Evolutionary conservation across 2,329 filamentous ascomycete species (phyloP).

Genomic region (Akanthomyces uredinophilus): DNA sequence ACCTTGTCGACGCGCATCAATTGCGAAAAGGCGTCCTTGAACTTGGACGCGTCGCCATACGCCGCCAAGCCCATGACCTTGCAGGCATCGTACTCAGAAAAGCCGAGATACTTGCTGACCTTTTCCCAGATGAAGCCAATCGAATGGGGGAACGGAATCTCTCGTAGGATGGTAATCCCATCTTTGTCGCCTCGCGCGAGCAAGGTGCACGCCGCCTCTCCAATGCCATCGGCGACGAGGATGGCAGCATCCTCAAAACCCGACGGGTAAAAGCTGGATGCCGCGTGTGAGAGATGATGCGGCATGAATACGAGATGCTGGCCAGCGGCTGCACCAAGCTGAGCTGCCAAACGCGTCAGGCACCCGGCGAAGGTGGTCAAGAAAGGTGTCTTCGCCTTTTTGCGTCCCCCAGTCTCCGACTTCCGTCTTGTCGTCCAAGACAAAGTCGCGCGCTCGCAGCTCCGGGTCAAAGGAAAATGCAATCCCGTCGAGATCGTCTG

Average conservation of each 20-base stretch:
- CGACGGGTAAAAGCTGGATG: slow-evolving; percentile 8
- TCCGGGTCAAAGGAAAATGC: slow-evolving; percentile 7
- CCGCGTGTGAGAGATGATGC: slow-evolving; percentile 8
- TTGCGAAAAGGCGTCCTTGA: background rate
- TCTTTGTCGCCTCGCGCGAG: slow-evolving; percentile 16
- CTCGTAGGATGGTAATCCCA: slow-evolving; percentile 18
- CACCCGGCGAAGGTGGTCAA: background rate
- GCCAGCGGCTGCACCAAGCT: background rate
- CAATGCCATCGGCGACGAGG: slow-evolving; percentile 10
- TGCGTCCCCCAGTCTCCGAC: slow-evolving; percentile 6
- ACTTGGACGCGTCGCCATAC: slow-evolving; percentile 1
- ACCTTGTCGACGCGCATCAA: background rate
- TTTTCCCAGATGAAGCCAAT: slow-evolving; percentile 10
- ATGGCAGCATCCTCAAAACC: slow-evolving; percentile 1
- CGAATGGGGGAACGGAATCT: slow-evolving; percentile 2
- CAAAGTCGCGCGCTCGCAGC: background rate
- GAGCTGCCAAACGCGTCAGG: slow-evolving; percentile 1
- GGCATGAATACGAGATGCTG: background rate
- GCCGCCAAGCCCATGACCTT: slow-evolving; percentile 5
- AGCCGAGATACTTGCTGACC: slow-evolving; percentile 9
- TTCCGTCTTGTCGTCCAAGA: slow-evolving; percentile 4
- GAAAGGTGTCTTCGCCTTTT: slow-evolving; percentile 4
- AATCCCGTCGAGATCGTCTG: slow-evolving; percentile 3
- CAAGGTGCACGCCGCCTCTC: slow-evolving; percentile 3
- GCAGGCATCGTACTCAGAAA: slow-evolving; percentile 9